Percentiles rank a stretch among this genome's conserved stretches.
phyloP scores from a whole-genome alignment of 2,329 filamentous ascomycete species.

The Hypoxylon sp. region DNA sequence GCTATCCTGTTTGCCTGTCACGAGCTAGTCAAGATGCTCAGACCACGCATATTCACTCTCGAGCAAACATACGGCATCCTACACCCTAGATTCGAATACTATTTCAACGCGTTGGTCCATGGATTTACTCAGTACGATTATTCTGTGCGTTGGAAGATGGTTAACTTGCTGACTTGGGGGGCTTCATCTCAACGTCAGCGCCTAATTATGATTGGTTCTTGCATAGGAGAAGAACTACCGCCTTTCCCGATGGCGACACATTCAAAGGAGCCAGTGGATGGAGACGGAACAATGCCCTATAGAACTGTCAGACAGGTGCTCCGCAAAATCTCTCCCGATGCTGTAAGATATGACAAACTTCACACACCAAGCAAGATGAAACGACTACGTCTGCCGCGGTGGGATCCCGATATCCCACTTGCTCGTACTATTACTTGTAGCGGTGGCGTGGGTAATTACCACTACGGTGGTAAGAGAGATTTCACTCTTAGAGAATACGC shows the following conservation, averaged over 20 bases:
- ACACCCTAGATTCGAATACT: conserved; percentile 65
- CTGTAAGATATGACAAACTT: conserved; percentile 53
- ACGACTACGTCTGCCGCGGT: conserved; percentile 56
- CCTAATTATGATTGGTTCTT: conserved; percentile 70
- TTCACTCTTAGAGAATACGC: conserved; percentile 80
- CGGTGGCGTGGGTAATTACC: conserved; percentile 71
- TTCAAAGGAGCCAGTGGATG: conserved; percentile 52
- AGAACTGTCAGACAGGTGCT: conserved; percentile 64
- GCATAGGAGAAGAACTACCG: conserved; percentile 80
- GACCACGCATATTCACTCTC: conserved; percentile 79
- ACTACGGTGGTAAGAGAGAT: conserved; percentile 74
- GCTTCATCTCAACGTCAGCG: conserved; percentile 66
- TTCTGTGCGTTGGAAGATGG: conserved; percentile 77
- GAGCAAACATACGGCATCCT: conserved; percentile 84
- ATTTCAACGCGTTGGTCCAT: conserved; percentile 72
- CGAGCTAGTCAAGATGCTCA: conserved; percentile 69
- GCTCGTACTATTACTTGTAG: conserved; percentile 75
- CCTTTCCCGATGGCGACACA: conserved; percentile 76
- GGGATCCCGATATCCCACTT: conserved; percentile 64
- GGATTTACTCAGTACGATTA: conserved; percentile 77
- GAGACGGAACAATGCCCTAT: conserved; percentile 57
- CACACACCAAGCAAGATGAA: conserved; percentile 58
- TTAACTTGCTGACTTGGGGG: conserved; percentile 68
- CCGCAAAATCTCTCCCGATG: conserved; percentile 51
- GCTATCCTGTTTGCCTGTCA: conserved; percentile 69